Percentiles rank a stretch among this genome's conserved stretches.
Evolutionary conservation across 768 basidiomycete species (phyloP).

Genomic region (Phaffia australis): DNA sequence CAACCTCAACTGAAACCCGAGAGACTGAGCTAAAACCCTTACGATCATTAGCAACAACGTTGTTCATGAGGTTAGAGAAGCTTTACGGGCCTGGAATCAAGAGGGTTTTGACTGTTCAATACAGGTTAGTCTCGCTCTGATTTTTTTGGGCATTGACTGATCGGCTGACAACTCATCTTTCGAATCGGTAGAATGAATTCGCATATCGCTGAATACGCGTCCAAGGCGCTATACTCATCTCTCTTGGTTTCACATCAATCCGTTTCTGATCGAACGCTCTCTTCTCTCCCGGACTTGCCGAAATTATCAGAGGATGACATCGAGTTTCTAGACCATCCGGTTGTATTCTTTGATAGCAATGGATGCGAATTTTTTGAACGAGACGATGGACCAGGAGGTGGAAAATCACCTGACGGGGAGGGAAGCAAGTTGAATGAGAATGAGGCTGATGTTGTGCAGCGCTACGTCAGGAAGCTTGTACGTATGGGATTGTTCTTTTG

Average conservation of each 20-base stretch:
- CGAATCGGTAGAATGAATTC: constrained; percentile 63
- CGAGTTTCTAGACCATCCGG: constrained; percentile 62
- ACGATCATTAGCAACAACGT: constrained; percentile 67
- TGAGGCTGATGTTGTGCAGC: constrained; percentile 72
- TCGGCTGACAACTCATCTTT: not conserved
- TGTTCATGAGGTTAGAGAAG: constrained; percentile 81
- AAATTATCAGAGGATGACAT: constrained; percentile 50
- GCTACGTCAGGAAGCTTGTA: constrained; percentile 72
- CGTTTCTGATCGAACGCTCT: constrained; percentile 61
- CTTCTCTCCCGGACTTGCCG: constrained; percentile 51
- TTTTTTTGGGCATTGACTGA: constrained; percentile 27
- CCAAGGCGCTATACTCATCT: constrained; percentile 63
- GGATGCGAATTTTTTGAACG: constrained; percentile 90
- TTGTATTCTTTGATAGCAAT: constrained; percentile 88
- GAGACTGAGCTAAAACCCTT: constrained; percentile 46
- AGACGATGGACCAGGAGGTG: constrained; percentile 37
- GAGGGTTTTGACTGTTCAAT: constrained; percentile 78
- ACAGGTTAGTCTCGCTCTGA: constrained; percentile 39
- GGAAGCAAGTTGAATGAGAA: constrained; percentile 91
- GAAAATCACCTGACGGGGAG: constrained; percentile 45
- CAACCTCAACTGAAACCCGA: not conserved
- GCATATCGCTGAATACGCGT: constrained; percentile 75
- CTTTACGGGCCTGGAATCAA: constrained; percentile 80
- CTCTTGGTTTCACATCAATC: constrained; percentile 59
- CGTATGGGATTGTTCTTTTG: constrained; percentile 28